Percentiles rank a stretch among this genome's conserved stretches.
Evolutionary conservation across 192 early-diverging fungal species (phyloP).

Genomic region (Backusella circina): DNA sequence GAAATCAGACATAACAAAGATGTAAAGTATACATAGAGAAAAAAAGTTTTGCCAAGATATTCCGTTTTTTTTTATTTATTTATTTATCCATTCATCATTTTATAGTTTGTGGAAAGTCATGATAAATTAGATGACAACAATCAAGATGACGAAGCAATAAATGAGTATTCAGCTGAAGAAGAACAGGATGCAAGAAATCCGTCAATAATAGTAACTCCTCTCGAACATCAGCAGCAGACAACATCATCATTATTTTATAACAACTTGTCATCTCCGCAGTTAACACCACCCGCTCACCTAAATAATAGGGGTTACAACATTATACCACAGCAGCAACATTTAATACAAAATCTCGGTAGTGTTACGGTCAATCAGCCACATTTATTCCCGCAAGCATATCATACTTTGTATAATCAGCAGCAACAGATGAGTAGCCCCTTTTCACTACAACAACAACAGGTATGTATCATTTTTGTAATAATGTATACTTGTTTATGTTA

Average conservation of each 20-base stretch:
- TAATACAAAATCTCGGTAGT: slow-evolving; percentile 3
- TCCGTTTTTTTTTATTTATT: neutral
- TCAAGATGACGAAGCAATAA: neutral
- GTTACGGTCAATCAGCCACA: neutral
- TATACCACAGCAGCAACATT: neutral
- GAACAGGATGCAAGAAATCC: neutral
- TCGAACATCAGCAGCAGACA: neutral
- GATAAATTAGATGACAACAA: neutral
- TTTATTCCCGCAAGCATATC: neutral
- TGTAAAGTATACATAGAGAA: neutral
- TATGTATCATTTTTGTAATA: neutral
- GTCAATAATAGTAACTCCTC: neutral
- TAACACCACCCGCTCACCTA: neutral
- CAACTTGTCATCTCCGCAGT: neutral
- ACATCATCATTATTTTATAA: neutral
- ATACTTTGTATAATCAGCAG: neutral
- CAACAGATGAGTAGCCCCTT: neutral
- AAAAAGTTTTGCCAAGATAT: neutral
- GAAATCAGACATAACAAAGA: slow-evolving; percentile 37
- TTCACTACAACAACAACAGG: neutral
- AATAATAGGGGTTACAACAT: neutral
- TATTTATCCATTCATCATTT: neutral
- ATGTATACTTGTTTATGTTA: neutral
- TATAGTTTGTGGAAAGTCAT: neutral
- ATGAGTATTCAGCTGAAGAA: neutral